These are phyloP conservation scores for Hemileia vastatrix DNA, from an alignment of 1,284 basidiomycete species.

Conservation along the genomic window DNA sequence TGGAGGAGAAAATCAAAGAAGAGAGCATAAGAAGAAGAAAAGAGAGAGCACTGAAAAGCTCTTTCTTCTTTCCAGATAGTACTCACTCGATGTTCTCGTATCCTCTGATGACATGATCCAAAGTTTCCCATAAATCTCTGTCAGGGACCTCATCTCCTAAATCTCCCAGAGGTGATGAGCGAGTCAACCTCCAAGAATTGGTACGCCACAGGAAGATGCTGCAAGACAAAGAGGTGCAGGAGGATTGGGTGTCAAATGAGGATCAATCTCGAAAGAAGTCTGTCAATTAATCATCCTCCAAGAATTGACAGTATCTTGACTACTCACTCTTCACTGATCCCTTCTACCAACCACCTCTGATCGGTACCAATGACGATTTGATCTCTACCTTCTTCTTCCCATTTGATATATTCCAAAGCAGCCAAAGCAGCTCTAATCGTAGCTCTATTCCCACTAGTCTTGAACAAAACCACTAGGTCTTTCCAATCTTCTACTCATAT, in stretches of 20 bases:
- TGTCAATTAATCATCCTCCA: not conserved
- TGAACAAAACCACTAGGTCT: conserved; percentile 28
- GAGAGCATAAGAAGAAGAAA: not conserved
- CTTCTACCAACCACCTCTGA: conserved; percentile 39
- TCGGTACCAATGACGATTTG: conserved; percentile 40
- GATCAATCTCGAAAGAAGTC: no score
- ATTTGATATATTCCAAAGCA: conserved; percentile 35
- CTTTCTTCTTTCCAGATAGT: not conserved
- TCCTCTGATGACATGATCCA: no score
- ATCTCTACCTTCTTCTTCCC: conserved; percentile 42
- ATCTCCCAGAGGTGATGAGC: no score
- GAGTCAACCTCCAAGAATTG: no score
- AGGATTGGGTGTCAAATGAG: no score
- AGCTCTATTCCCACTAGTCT: conserved; percentile 28
- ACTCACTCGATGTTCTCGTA: no score
- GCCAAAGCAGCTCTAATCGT: conserved; percentile 36
- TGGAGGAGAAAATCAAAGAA: conserved; percentile 1
- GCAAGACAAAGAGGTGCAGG: no score
- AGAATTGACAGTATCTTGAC: not conserved
- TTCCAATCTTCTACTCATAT: conserved; percentile 38
- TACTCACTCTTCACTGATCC: conserved; percentile 31
- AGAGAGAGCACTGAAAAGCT: not conserved
- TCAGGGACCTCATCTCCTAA: no score
- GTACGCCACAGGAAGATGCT: no score
- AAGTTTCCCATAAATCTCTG: no score